phyloP scores from a whole-genome alignment of 352 stramenopile species.

The Pythium grandisporangium region DNA sequence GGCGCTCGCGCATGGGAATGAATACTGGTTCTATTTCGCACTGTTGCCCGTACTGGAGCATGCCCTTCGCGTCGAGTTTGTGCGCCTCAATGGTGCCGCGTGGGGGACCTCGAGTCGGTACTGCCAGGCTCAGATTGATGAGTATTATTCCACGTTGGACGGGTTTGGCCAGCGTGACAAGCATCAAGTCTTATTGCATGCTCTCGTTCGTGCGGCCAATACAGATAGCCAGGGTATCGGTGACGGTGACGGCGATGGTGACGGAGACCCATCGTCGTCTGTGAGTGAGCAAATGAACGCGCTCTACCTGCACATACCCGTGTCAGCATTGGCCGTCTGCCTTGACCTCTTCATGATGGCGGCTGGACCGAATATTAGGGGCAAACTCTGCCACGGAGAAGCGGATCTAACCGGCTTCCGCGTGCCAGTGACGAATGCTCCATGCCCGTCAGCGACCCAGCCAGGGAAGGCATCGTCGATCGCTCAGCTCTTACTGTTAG shows the following conservation, averaged over 20 bases:
- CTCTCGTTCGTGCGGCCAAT: no score
- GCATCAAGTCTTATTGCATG: slow-evolving; percentile 61
- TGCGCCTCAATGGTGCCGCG: slow-evolving; percentile 22
- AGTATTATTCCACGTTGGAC: slow-evolving; percentile 75
- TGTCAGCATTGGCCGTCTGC: slow-evolving; percentile 25
- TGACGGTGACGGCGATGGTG: no score
- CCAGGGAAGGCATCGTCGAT: slow-evolving; percentile 14
- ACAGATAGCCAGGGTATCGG: no score
- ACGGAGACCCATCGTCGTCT: no score
- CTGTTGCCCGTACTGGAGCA: slow-evolving; percentile 62
- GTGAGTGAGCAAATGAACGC: slow-evolving; percentile 22
- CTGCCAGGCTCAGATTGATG: slow-evolving; percentile 37
- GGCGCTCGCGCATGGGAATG: slow-evolving; percentile 18
- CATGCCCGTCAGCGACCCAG: no score
- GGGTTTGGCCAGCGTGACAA: slow-evolving; percentile 70
- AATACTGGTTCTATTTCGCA: slow-evolving; percentile 47
- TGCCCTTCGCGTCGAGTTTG: slow-evolving; percentile 45
- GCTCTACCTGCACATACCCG: slow-evolving; percentile 37
- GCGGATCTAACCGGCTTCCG: slow-evolving; percentile 26
- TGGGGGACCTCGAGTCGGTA: slow-evolving; percentile 27
- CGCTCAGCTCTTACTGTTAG: slow-evolving; percentile 26
- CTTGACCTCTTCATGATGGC: slow-evolving; percentile 79
- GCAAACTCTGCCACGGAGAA: slow-evolving; percentile 68
- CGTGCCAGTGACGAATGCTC: no score
- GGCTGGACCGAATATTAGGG: slow-evolving; percentile 46